These are phyloP conservation scores for Gymnopus androsaceus DNA, from an alignment of 1,284 basidiomycete species.

Conservation along the genomic window DNA sequence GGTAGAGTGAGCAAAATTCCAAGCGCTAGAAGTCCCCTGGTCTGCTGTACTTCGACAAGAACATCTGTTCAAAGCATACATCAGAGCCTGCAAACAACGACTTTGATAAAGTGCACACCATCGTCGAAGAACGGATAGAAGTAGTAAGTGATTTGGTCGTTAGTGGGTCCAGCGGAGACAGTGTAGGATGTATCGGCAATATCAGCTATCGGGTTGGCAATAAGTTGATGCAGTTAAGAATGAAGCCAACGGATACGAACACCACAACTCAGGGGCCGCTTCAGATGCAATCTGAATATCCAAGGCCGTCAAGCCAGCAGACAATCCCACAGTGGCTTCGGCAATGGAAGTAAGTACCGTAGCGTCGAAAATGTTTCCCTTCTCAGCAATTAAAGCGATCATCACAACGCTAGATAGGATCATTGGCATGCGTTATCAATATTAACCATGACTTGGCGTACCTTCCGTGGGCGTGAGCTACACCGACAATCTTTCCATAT, in stretches of 20 bases:
- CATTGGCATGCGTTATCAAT: background rate
- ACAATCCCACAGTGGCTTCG: background rate
- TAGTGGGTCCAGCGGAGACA: constrained; percentile 16
- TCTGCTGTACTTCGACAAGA: constrained; percentile 19
- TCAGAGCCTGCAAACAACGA: constrained; percentile 11
- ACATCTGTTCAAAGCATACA: constrained; percentile 19
- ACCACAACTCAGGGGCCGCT: background rate
- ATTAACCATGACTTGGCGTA: constrained; percentile 10
- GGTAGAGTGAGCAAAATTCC: constrained; percentile 30
- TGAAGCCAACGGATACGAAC: background rate
- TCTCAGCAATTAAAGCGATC: background rate
- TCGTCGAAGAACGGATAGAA: constrained; percentile 36
- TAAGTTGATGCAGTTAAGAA: background rate
- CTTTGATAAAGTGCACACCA: constrained; percentile 16
- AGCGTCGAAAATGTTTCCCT: constrained; percentile 1
- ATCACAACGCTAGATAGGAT: background rate
- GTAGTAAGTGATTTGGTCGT: constrained; percentile 37
- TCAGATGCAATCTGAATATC: constrained; percentile 1
- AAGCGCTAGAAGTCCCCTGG: constrained; percentile 32
- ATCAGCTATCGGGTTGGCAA: background rate
- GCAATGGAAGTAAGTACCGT: background rate
- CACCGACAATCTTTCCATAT: constrained; percentile 28
- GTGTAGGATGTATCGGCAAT: background rate
- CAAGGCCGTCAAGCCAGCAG: background rate
- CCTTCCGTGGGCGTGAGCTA: constrained; percentile 35